Conservation (phyloP, 257 asterid species). For the Prunella vulgaris region DNA sequence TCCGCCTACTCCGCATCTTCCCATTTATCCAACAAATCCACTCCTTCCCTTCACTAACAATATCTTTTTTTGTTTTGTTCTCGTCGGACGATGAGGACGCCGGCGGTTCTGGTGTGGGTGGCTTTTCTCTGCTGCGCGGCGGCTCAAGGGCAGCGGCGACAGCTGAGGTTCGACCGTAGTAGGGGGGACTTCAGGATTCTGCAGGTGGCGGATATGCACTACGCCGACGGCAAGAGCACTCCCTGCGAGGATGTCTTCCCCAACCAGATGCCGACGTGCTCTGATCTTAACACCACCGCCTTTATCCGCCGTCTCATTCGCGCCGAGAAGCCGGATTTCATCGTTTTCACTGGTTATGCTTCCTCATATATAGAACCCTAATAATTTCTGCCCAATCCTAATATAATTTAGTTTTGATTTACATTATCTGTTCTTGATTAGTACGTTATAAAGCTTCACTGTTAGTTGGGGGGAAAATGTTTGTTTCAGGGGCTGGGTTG, state of each 20-base stretch:
- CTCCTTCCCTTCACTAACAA: too few relatives aligned
- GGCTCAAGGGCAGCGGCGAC: constrained; percentile 7
- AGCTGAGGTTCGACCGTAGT: constrained; percentile 51
- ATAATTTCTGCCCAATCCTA: neutral
- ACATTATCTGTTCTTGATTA: neutral
- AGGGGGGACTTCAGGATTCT: constrained; percentile 76
- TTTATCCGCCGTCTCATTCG: constrained; percentile 63
- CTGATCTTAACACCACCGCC: constrained; percentile 89
- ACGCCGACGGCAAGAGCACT: constrained; percentile 60
- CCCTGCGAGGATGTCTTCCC: constrained; percentile 70
- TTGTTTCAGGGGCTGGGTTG: too few relatives aligned
- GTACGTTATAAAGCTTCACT: too few relatives aligned
- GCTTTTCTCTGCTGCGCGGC: constrained; percentile 27
- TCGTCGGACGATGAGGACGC: neutral
- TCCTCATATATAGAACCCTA: neutral
- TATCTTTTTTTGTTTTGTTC: neutral
- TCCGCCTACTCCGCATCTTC: neutral
- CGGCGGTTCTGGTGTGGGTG: constrained; percentile 18
- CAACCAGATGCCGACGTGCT: constrained; percentile 51
- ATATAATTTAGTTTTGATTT: neutral
- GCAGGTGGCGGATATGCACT: constrained; percentile 97
- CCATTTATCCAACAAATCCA: too few relatives aligned
- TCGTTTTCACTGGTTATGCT: constrained; percentile 71
- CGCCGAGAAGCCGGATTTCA: constrained; percentile 75
- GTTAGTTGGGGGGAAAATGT: too few relatives aligned